Conservation (phyloP, 1,139 yeast species). For the Candida labiduridarum region DNA sequence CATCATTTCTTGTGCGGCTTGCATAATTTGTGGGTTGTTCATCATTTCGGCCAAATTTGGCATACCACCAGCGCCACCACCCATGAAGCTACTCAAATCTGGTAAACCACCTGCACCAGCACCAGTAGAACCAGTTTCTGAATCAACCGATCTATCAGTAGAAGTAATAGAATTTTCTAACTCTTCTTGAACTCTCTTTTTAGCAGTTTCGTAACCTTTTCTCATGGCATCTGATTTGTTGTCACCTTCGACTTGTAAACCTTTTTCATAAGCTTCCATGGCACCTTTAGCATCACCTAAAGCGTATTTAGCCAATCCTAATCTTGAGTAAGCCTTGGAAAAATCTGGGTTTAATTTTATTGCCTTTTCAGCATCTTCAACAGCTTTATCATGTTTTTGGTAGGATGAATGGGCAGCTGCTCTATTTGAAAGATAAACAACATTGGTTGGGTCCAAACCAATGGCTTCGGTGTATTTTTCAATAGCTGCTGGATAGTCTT, state of each 20-base stretch:
- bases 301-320: slow-evolving; percentile 92
- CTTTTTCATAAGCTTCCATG: slow-evolving; percentile 86
- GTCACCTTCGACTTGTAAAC: slow-evolving; percentile 85
- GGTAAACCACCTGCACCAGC: slow-evolving; percentile 64
- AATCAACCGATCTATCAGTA: slow-evolving; percentile 18
- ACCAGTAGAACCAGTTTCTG: slow-evolving; percentile 20
- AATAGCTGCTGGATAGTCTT: slow-evolving; percentile 70
- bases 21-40: slow-evolving; percentile 89
- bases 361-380: slow-evolving; percentile 81
- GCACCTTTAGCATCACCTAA: slow-evolving; percentile 88
- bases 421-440: slow-evolving; percentile 87
- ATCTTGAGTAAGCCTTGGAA: slow-evolving; percentile 91
- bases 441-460: slow-evolving; percentile 66
- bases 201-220: slow-evolving; percentile 92
- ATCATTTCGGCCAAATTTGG: slow-evolving; percentile 60
- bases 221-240: slow-evolving; percentile 86
- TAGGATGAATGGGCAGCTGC: slow-evolving; percentile 94
- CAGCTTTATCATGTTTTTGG: slow-evolving; percentile 74
- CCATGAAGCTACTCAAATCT: slow-evolving; percentile 66
- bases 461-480: slow-evolving; percentile 83
- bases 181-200: slow-evolving; percentile 78
- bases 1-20: slow-evolving; percentile 94
- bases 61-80: slow-evolving; percentile 69
- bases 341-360: slow-evolving; percentile 75
- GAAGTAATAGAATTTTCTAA: slow-evolving; percentile 49